Evolutionary conservation across 2,329 filamentous ascomycete genomes (phyloP).

Genomic region (Penicillium sp.): DNA sequence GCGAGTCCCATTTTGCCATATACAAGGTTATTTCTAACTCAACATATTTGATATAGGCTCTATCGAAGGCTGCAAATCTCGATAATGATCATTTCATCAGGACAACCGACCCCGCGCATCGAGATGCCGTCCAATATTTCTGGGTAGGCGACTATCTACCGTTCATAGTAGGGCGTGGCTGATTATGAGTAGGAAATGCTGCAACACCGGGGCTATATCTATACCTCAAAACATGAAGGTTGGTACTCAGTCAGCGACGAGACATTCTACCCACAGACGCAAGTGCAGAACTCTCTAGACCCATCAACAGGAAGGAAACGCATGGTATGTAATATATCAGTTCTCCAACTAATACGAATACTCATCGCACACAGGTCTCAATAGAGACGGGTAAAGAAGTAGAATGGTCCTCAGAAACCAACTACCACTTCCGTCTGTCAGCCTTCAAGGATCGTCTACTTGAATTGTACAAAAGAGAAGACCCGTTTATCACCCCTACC

Average conservation of each 20-base stretch:
- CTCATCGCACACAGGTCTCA: slow-evolving; percentile 52
- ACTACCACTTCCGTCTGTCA: slow-evolving; percentile 92
- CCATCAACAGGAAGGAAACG: slow-evolving; percentile 78
- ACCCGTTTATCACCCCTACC: slow-evolving; percentile 70
- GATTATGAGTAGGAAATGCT: slow-evolving; percentile 57
- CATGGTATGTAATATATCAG: slow-evolving; percentile 52
- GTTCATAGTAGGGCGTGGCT: slow-evolving; percentile 1
- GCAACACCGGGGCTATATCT: slow-evolving; percentile 72
- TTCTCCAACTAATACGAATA: neutral
- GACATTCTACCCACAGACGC: slow-evolving; percentile 82
- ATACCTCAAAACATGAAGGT: slow-evolving; percentile 80
- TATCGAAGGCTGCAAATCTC: slow-evolving; percentile 69
- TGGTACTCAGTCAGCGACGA: slow-evolving; percentile 98
- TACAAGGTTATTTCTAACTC: neutral
- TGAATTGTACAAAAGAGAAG: slow-evolving; percentile 74
- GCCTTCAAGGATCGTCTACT: slow-evolving; percentile 76
- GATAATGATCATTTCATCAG: slow-evolving; percentile 85
- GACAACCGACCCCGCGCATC: slow-evolving; percentile 81
- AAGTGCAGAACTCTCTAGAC: slow-evolving; percentile 71
- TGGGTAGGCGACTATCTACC: slow-evolving; percentile 56
- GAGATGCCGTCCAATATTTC: slow-evolving; percentile 80
- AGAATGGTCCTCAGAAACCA: slow-evolving; percentile 89
- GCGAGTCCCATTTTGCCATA: neutral
- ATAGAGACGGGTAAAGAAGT: slow-evolving; percentile 88
- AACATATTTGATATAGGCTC: slow-evolving; percentile 43